Percentiles rank a stretch among this genome's conserved stretches.
Conservation (phyloP, 2,329 filamentous ascomycete species). For the Clonostachys sp. region DNA sequence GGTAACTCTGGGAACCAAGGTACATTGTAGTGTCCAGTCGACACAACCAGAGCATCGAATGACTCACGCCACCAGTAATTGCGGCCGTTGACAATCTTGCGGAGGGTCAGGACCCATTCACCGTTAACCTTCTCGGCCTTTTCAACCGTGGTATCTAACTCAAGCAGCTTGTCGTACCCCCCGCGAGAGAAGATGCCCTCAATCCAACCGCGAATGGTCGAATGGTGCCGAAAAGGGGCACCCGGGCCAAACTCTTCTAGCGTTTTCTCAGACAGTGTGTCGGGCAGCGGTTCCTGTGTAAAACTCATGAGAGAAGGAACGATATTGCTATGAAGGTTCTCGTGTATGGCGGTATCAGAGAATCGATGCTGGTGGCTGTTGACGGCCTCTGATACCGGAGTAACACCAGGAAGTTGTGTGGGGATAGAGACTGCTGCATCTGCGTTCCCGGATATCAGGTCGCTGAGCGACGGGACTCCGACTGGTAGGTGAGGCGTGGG, state of each 20-base stretch:
- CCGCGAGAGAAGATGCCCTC: slow-evolving; percentile 43
- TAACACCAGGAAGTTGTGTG: slow-evolving; percentile 35
- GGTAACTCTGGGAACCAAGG: slow-evolving; percentile 47
- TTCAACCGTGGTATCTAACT: slow-evolving; percentile 57
- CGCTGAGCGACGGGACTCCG: slow-evolving; percentile 31
- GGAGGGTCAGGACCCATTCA: slow-evolving; percentile 49
- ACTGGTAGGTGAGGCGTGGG: slow-evolving; percentile 19
- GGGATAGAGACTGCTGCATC: slow-evolving; percentile 45
- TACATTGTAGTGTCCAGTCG: slow-evolving; percentile 55
- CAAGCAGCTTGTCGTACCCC: slow-evolving; percentile 47
- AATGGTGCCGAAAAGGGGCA: slow-evolving; percentile 59
- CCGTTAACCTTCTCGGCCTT: slow-evolving; percentile 40
- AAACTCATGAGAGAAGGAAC: slow-evolving; percentile 55
- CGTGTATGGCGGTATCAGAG: slow-evolving; percentile 56
- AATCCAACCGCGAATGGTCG: slow-evolving; percentile 50
- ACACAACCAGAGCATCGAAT: slow-evolving; percentile 58
- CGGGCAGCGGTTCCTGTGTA: slow-evolving; percentile 49
- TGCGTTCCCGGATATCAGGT: slow-evolving; percentile 41
- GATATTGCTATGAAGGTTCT: slow-evolving; percentile 62
- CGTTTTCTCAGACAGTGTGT: slow-evolving; percentile 15
- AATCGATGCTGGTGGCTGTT: slow-evolving; percentile 23
- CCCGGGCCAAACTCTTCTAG: slow-evolving; percentile 42
- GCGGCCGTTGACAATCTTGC: slow-evolving; percentile 21
- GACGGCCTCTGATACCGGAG: slow-evolving; percentile 12
- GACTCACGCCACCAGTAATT: slow-evolving; percentile 60